phyloP scores from a whole-genome alignment of 192 early-diverging fungal species.

The Mortierella antarctica region DNA sequence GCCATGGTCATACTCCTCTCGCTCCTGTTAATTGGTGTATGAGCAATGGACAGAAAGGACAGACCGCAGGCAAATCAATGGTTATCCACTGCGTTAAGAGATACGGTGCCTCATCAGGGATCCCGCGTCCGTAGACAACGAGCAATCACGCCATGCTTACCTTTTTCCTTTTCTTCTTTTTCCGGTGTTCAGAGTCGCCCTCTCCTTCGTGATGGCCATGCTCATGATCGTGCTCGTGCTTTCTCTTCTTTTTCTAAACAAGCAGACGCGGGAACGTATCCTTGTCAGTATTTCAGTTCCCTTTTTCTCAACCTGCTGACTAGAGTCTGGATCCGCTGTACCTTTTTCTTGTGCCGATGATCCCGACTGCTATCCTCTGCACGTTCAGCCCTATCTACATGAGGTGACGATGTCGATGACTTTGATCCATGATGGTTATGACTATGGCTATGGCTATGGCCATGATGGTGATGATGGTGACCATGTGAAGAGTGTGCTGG shows the following conservation, averaged over 20 bases:
- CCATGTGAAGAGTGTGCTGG: slow-evolving; percentile 14
- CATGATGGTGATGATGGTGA: slow-evolving; percentile 9
- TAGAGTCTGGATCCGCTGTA: background rate
- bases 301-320: too few relatives aligned
- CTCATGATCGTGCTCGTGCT: slow-evolving; percentile 51
- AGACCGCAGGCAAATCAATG: too few relatives aligned
- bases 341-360: slow-evolving; percentile 52
- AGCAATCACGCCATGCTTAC: slow-evolving; percentile 4
- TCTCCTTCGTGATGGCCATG: slow-evolving; percentile 48
- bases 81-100: too few relatives aligned
- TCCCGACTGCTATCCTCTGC: slow-evolving; percentile 40
- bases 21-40: slow-evolving; percentile 13
- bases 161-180: slow-evolving; percentile 57
- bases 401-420: slow-evolving; percentile 46
- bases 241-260: slow-evolving; percentile 54
- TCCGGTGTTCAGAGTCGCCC: slow-evolving; percentile 49
- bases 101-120: too few relatives aligned
- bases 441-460: slow-evolving; percentile 10
- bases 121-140: background rate
- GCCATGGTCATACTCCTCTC: slow-evolving; percentile 25
- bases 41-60: background rate
- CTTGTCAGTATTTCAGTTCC: background rate
- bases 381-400: slow-evolving; percentile 39
- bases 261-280: background rate
- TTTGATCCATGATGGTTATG: slow-evolving; percentile 34